Evolutionary conservation across 1,284 basidiomycete species (phyloP), one percentile per base, ranked within the genome.

Genomic region (Hemileia vastatrix): DNA sequence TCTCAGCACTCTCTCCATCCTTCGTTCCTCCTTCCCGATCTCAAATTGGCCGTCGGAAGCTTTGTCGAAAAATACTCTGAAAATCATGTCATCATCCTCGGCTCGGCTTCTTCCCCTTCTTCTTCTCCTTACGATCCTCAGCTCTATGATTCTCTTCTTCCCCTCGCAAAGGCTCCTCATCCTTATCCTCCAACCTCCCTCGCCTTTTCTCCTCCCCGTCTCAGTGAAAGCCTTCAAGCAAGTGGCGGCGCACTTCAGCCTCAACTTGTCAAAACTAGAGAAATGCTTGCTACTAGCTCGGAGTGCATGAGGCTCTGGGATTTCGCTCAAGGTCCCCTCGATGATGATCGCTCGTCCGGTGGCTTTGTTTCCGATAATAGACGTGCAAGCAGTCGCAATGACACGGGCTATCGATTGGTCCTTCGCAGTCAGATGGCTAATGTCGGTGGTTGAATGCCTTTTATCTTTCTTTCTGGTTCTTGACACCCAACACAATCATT

Each of bases 401-500:
- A n/a, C 27, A 31, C 57, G 21, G 50, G 48, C 23, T 60, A 60
- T 43, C 57, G 53, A 51, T 23, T 60, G n/a, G 57, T 60, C 13
- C 50, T 50, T 31, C 57, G 57, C 9, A 52, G 49, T 60, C 57
- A 60, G 43, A 60, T 60, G 57, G 57, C 57, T 23, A 60, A 60
- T 47, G 57, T 60, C 23, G 53, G 57, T 43, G 36, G 6, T n/a
- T 8, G n/a, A n/a, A n/a, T n/a, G n/a, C n/a, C n/a, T n/a, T n/a
- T n/a, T n/a, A n/a, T n/a, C n/a, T n/a, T n/a, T n/a, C n/a, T n/a
- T n/a, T n/a, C n/a, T n/a, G n/a, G n/a, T n/a, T n/a, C n/a, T n/a
- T n/a, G 21, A 11, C 47, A 13, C 47, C 6, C 11, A 11, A 8
- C 21, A 11, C 21, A 18, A 9, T 18, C n/a, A 9, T n/a, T 49